phyloP scores from a whole-genome alignment of 805 yeast species.

The Candida odintsovae region DNA sequence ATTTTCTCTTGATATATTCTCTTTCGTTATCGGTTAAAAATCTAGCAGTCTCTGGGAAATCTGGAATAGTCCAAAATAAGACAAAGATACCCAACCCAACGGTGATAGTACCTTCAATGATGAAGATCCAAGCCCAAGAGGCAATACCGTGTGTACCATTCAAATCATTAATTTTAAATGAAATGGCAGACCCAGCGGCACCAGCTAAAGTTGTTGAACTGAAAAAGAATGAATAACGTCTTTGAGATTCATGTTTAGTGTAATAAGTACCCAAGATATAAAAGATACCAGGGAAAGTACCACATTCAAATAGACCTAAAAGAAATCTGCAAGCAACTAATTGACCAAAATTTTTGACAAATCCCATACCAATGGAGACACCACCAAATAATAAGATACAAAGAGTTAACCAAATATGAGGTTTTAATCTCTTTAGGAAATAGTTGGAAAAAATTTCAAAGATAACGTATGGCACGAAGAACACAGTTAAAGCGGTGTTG shows the following conservation, averaged over 20 bases:
- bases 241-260: conserved; percentile 42
- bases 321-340: conserved; percentile 44
- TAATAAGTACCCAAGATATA: conserved; percentile 44
- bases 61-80: conserved; percentile 35
- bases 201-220: conserved; percentile 49
- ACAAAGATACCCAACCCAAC: conserved; percentile 31
- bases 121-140: conserved; percentile 47
- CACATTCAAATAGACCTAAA: conserved; percentile 49
- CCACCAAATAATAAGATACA: conserved; percentile 33
- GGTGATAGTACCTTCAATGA: conserved; percentile 45
- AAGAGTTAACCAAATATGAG: conserved; percentile 31
- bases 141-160: conserved; percentile 39
- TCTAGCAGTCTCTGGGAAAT: conserved; percentile 36
- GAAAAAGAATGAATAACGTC: conserved; percentile 42
- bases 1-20: conserved; percentile 31
- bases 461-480: conserved; percentile 40
- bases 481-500: conserved; percentile 40
- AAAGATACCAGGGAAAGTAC: conserved; percentile 46
- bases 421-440: conserved; percentile 32
- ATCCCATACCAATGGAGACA: conserved; percentile 38
- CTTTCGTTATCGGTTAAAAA: conserved; percentile 35
- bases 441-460: conserved; percentile 35
- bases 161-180: conserved; percentile 38
- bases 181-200: conserved; percentile 51
- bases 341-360: conserved; percentile 37